Base-by-base conservation (phyloP, 805 yeast species). In the Cyberlindnera americana region DNA sequence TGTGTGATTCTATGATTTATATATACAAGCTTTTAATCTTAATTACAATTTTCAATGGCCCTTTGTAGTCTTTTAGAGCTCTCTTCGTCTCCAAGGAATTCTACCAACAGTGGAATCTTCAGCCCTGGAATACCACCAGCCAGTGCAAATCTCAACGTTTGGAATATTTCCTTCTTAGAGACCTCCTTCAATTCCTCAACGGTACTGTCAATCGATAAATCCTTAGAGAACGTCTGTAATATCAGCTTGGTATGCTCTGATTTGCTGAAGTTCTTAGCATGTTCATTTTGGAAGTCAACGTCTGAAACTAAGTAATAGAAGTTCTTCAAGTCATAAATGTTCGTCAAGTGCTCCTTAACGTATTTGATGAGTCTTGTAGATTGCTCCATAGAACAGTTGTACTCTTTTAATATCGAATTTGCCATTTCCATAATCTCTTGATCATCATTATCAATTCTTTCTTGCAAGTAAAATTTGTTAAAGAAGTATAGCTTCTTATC, bases 111-210 rank as follows among this genome's bases (percentile, higher is more conserved):
- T 0, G 83, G 83, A 5, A 89, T 64, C 14, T 78, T 77, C 21
- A 82, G 64, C 1, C 96, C 96, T 0, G 95, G 70, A 5, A 67
- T 67, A 7, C 80, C 75, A 0, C 86, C 95, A 12, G 86, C 71
- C 18, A 88, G 56, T 0, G 90, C 90, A 48, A 69, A 80, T 41
- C 96, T 66, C 12, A 85, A 52, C 0, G 78, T 52, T 49, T 75
- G 77, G 54, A 76, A 83, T 1, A 84, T 59, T 1, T 65, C 57
- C n/a, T 44, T 53, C 66, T 74, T 23, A 49, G 53, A 6, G 6
- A 10, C 10, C 3, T 52, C 70, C 63, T 7, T n/a, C n/a, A n/a
- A n/a, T n/a, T n/a, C n/a, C n/a, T n/a, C n/a, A n/a, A n/a, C n/a
- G n/a, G n/a, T n/a, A n/a, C n/a, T n/a, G n/a, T n/a, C n/a, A n/a